Conservation (phyloP, 2,329 filamentous ascomycete genomes). For the Aphanocladium album region DNA sequence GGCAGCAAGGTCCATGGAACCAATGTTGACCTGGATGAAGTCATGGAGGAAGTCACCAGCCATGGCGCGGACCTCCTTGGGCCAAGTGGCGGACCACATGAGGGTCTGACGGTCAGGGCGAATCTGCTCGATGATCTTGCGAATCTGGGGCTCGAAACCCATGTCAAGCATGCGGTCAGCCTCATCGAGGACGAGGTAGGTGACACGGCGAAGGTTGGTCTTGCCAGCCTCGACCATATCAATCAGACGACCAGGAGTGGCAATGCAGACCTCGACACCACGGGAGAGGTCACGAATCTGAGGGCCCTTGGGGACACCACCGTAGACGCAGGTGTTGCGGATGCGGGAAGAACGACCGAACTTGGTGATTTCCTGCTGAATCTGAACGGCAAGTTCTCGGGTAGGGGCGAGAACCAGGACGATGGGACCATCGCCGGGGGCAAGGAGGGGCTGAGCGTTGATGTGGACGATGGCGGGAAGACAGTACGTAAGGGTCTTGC, state of each 20-base stretch:
- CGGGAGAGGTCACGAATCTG: constrained; percentile 93
- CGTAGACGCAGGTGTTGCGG: constrained; percentile 97
- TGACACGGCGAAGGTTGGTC: constrained; percentile 96
- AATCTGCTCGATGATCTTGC: constrained; percentile 97
- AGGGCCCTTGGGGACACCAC: constrained; percentile 95
- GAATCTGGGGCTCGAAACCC: constrained; percentile 99
- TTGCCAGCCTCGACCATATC: constrained; percentile 98
- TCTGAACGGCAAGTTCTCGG: constrained; percentile 96
- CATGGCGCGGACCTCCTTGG: constrained; percentile 93
- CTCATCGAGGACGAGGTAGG: constrained; percentile 96
- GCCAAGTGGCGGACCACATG: constrained; percentile 99
- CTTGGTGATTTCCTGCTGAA: constrained; percentile 97
- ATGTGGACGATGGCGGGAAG: constrained; percentile 98
- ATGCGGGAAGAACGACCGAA: constrained; percentile 98
- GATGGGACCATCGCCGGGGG: constrained; percentile 92
- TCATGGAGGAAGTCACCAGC: constrained; percentile 87
- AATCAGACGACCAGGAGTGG: constrained; percentile 93
- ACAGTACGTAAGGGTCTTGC: constrained; percentile 98
- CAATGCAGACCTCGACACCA: constrained; percentile 97
- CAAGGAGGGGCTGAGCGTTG: constrained; percentile 94
- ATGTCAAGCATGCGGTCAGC: constrained; percentile 99
- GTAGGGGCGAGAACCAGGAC: constrained; percentile 94
- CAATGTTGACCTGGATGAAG: constrained; percentile 98
- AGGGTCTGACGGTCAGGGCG: constrained; percentile 97
- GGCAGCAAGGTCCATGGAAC: constrained; percentile 90